Percentiles rank a stretch among this genome's conserved stretches.
Conservation (phyloP, 768 basidiomycete genomes). For the Pleurotus cornucopiae region DNA sequence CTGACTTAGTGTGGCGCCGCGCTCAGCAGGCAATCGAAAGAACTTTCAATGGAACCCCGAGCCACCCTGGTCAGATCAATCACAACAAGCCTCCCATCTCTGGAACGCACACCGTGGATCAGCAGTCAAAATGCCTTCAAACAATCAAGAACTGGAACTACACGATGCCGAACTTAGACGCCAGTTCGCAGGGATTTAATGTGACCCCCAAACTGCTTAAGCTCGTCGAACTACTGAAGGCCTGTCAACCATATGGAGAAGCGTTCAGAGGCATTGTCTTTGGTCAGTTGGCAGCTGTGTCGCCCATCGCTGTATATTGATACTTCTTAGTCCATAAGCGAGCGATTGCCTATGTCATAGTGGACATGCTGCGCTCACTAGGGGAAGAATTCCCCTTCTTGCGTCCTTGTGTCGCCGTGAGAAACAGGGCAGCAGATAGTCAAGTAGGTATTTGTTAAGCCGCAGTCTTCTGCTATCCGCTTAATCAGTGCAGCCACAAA, state of each 20-base stretch:
- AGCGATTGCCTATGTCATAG: slow-evolving; percentile 51
- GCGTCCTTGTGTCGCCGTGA: slow-evolving; percentile 47
- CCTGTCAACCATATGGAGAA: slow-evolving; percentile 48
- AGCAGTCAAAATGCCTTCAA: slow-evolving; percentile 24
- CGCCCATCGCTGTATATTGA: not conserved
- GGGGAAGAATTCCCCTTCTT: slow-evolving; percentile 49
- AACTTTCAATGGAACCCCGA: not conserved
- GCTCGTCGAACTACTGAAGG: slow-evolving; percentile 55
- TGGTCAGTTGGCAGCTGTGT: slow-evolving; percentile 36
- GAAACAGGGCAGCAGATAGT: slow-evolving; percentile 28
- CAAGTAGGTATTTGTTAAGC: slow-evolving; percentile 19
- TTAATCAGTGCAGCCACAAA: slow-evolving; percentile 29
- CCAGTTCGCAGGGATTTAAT: slow-evolving; percentile 57
- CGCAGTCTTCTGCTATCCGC: not conserved
- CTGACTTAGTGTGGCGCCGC: slow-evolving; percentile 67
- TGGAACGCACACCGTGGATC: slow-evolving; percentile 6
- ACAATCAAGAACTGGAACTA: slow-evolving; percentile 60
- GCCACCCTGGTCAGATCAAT: slow-evolving; percentile 27
- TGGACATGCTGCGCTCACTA: slow-evolving; percentile 53
- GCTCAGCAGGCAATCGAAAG: slow-evolving; percentile 37
- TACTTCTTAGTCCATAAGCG: slow-evolving; percentile 45
- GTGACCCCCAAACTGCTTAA: slow-evolving; percentile 64
- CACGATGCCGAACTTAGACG: slow-evolving; percentile 57
- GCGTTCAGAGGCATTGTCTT: slow-evolving; percentile 62
- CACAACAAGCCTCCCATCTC: slow-evolving; percentile 15